Percentiles rank a stretch among this genome's conserved stretches.
Conservation (phyloP, 371 early-diverging fungal genomes). For the Apophysomyces trapeziformis region DNA sequence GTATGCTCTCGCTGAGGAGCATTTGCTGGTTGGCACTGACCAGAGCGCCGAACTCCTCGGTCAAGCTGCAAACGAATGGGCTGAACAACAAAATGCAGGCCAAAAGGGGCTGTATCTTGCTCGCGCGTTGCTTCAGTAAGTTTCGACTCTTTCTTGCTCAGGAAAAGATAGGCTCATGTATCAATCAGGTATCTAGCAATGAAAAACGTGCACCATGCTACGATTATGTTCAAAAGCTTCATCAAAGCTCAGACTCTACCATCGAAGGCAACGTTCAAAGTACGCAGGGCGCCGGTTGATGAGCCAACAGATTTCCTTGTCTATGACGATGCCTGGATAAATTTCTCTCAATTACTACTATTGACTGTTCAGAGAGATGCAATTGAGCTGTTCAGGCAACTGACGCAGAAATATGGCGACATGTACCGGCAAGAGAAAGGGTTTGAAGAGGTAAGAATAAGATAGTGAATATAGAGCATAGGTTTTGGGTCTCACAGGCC, state of each 20-base stretch:
- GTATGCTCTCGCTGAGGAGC: slow-evolving; percentile 73
- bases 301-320: slow-evolving; percentile 40
- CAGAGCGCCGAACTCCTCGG: slow-evolving; percentile 82
- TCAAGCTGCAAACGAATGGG: slow-evolving; percentile 76
- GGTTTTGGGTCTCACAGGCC: too few relatives aligned
- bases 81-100: slow-evolving; percentile 37
- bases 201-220: slow-evolving; percentile 77
- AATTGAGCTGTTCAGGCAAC: slow-evolving; percentile 58
- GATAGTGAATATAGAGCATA: too few relatives aligned
- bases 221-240: slow-evolving; percentile 66
- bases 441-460: slow-evolving; percentile 37
- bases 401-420: slow-evolving; percentile 59
- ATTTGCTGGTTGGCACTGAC: slow-evolving; percentile 74
- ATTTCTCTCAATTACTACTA: slow-evolving; percentile 72
- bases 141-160: background rate
- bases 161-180: background rate
- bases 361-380: slow-evolving; percentile 73
- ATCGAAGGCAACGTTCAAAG: slow-evolving; percentile 31
- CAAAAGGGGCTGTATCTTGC: slow-evolving; percentile 75
- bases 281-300: slow-evolving; percentile 43
- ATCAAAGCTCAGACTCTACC: slow-evolving; percentile 34
- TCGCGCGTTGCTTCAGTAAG: slow-evolving; percentile 81
- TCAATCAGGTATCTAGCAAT: slow-evolving; percentile 55
- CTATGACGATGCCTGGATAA: slow-evolving; percentile 68
- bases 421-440: slow-evolving; percentile 41